Percentiles rank a stretch among this genome's conserved stretches.
phyloP scores from a whole-genome alignment of 345 rosid species.

The Hibiscus tridactylites region DNA sequence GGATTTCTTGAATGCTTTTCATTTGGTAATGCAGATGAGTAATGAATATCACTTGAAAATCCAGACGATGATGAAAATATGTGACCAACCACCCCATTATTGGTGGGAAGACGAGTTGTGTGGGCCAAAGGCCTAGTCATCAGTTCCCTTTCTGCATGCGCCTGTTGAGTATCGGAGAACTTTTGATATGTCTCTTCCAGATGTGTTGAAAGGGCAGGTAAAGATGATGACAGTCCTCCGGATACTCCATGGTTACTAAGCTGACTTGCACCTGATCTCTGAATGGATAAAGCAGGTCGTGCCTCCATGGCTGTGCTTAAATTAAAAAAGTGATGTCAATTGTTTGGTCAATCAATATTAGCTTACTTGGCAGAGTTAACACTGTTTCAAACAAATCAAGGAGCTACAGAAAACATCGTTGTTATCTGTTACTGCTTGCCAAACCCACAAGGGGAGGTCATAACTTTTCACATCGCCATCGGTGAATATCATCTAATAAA shows the following conservation, averaged over 20 bases:
- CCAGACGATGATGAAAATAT: constrained; percentile 68
- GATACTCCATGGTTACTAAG: constrained; percentile 40
- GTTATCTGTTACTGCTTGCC: constrained; percentile 4
- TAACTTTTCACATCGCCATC: constrained; percentile 11
- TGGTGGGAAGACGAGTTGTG: constrained; percentile 34
- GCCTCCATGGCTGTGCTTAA: constrained; percentile 51
- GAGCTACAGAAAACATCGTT: constrained; percentile 17
- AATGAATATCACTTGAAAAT: constrained; percentile 55
- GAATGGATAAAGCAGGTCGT: constrained; percentile 42
- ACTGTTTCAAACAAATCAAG: constrained; percentile 9
- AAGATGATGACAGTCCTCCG: constrained; percentile 44
- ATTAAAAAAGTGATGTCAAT: constrained; percentile 9
- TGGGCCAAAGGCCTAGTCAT: constrained; percentile 35
- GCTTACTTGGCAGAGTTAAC: constrained; percentile 4
- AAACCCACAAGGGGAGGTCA: constrained; percentile 13
- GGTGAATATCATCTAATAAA: background rate
- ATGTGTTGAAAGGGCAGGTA: constrained; percentile 39
- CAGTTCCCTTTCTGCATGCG: constrained; percentile 29
- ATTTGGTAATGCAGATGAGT: constrained; percentile 40
- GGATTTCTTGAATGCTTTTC: constrained; percentile 41
- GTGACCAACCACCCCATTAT: constrained; percentile 56
- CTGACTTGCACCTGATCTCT: constrained; percentile 49
- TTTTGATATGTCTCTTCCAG: constrained; percentile 36
- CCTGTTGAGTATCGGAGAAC: constrained; percentile 41
- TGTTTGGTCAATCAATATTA: constrained; percentile 12